Percentiles rank a stretch among this genome's conserved stretches.
phyloP scores from a whole-genome alignment of 768 basidiomycete genomes.

The Boletus insuetus region DNA sequence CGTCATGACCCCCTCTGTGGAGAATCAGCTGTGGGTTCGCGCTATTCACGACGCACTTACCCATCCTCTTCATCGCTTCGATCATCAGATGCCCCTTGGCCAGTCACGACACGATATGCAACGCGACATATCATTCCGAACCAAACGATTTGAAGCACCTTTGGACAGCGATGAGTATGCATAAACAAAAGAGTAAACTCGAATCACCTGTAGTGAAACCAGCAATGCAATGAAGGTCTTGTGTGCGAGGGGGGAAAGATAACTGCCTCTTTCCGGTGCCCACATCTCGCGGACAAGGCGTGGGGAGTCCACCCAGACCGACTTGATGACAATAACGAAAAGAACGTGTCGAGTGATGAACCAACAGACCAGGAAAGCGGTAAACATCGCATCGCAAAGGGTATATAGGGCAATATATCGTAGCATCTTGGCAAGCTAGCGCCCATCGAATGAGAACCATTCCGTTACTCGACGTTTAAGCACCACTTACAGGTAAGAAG shows the following conservation, averaged over 20 bases:
- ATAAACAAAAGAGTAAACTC: too few species aligned
- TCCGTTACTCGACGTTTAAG: neutral
- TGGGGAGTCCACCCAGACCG: conserved; percentile 51
- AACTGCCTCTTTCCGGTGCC: conserved; percentile 57
- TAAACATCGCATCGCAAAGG: conserved; percentile 74
- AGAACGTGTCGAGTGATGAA: conserved; percentile 84
- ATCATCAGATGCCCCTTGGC: conserved; percentile 74
- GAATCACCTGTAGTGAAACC: conserved; percentile 56
- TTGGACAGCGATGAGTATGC: conserved; percentile 6
- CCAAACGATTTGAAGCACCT: conserved; percentile 83
- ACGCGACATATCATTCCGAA: conserved; percentile 82
- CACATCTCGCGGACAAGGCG: conserved; percentile 50
- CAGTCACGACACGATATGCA: conserved; percentile 75
- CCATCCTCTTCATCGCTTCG: conserved; percentile 79
- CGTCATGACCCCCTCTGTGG: conserved; percentile 13
- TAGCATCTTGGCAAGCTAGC: conserved; percentile 88
- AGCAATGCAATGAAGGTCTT: conserved; percentile 54
- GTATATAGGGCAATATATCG: conserved; percentile 73
- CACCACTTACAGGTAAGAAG: conserved; percentile 72
- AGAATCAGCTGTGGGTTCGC: conserved; percentile 9
- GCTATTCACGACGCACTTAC: conserved; percentile 34
- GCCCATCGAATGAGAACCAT: conserved; percentile 3
- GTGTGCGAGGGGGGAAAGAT: conserved; percentile 46
- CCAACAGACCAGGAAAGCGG: conserved; percentile 85
- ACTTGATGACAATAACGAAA: conserved; percentile 69